These are phyloP conservation scores for Lyophyllum atratum DNA, from an alignment of 768 basidiomycete species.

Conservation along the genomic window DNA sequence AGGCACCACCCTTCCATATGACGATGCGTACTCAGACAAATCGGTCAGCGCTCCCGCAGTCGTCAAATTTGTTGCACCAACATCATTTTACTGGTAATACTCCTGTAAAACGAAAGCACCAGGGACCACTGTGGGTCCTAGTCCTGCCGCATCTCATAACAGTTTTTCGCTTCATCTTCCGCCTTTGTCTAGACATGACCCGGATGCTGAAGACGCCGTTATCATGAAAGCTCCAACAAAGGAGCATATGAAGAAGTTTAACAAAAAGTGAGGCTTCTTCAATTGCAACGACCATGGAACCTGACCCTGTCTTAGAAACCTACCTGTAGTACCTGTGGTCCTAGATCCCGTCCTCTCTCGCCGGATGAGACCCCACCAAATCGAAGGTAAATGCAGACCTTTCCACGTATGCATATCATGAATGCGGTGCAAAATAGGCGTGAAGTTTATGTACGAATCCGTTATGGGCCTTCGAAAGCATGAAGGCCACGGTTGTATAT, in stretches of 20 bases:
- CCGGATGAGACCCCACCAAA: constrained; percentile 85
- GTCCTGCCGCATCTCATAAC: neutral
- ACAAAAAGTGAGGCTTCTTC: constrained; percentile 61
- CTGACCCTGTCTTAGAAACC: constrained; percentile 42
- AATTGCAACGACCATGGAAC: neutral
- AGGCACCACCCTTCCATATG: neutral
- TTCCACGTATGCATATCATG: neutral
- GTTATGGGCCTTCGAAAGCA: constrained; percentile 93
- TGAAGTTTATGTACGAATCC: constrained; percentile 92
- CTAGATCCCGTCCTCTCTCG: constrained; percentile 83
- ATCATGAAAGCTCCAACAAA: constrained; percentile 82
- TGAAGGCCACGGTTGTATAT: constrained; percentile 91
- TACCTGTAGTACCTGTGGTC: constrained; percentile 78
- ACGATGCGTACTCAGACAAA: constrained; percentile 2
- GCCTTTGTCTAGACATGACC: constrained; percentile 83
- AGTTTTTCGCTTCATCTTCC: neutral
- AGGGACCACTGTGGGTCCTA: constrained; percentile 47
- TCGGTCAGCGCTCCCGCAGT: constrained; percentile 8
- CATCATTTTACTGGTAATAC: constrained; percentile 67
- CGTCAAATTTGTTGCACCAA: constrained; percentile 48
- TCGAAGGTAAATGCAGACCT: constrained; percentile 58
- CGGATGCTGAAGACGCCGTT: constrained; percentile 72
- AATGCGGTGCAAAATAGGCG: constrained; percentile 41
- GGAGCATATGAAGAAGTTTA: constrained; percentile 65
- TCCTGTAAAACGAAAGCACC: constrained; percentile 35